Evolutionary conservation across 805 yeast species (phyloP).

Genomic region (Wickerhamiella occidentalis): DNA sequence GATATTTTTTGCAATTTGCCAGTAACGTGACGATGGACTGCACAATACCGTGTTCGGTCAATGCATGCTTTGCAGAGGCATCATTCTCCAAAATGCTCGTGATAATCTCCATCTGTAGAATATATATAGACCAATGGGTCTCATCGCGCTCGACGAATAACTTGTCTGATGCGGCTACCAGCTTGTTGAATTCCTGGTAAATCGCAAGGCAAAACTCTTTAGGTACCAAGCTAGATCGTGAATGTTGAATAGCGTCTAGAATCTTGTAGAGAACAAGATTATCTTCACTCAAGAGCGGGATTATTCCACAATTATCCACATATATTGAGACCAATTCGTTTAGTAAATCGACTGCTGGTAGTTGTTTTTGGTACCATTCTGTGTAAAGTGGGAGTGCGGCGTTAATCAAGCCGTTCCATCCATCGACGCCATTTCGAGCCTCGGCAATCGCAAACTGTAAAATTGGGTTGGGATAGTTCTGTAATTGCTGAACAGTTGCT

Average conservation of each 20-base stretch:
- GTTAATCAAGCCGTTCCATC: neutral
- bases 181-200: neutral
- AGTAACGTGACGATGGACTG: slow-evolving; percentile 6
- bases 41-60: neutral
- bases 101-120: slow-evolving; percentile 10
- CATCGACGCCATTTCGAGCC: neutral
- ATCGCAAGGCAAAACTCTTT: neutral
- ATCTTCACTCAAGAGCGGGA: neutral
- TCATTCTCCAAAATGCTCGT: slow-evolving; percentile 7
- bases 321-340: neutral
- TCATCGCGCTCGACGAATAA: slow-evolving; percentile 2
- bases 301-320: neutral
- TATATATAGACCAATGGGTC: slow-evolving; percentile 8
- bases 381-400: neutral
- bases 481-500: neutral
- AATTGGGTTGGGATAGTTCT: slow-evolving; percentile 1
- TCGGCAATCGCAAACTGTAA: slow-evolving; percentile 1
- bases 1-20: slow-evolving; percentile 3
- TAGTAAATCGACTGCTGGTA: neutral
- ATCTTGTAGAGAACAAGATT: slow-evolving; percentile 6
- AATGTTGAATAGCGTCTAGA: slow-evolving; percentile 8
- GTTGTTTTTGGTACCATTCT: neutral
- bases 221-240: neutral
- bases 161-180: neutral
- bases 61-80: neutral